Conservation (phyloP, 768 basidiomycete species). For the Mycena chlorophos region DNA sequence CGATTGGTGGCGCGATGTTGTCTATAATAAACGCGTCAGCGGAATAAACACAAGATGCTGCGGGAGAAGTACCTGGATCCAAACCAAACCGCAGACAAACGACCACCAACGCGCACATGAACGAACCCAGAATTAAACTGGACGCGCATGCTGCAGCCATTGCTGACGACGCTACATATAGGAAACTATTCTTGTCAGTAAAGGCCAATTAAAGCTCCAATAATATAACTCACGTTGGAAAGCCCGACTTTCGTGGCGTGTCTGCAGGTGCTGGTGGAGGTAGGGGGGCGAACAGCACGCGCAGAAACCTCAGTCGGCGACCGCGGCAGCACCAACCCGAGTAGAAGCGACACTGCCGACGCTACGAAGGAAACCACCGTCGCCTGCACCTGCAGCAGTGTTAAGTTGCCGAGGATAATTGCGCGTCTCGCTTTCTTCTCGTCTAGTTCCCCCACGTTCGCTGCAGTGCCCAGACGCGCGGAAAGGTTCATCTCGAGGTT, state of each 20-base stretch:
- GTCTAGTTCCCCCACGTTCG: slow-evolving; percentile 92
- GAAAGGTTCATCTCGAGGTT: slow-evolving; percentile 99
- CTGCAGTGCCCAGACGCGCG: slow-evolving; percentile 90
- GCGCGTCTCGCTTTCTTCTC: slow-evolving; percentile 56
- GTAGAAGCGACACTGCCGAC: slow-evolving; percentile 69
- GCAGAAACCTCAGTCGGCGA: slow-evolving; percentile 21
- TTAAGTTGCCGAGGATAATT: slow-evolving; percentile 79
- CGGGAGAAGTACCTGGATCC: slow-evolving; percentile 92
- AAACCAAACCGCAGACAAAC: slow-evolving; percentile 71
- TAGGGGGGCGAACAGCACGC: slow-evolving; percentile 12
- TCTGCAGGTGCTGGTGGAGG: slow-evolving; percentile 14
- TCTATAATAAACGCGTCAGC: slow-evolving; percentile 45
- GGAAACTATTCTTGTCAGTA: slow-evolving; percentile 64
- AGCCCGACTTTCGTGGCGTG: slow-evolving; percentile 32
- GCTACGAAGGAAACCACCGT: slow-evolving; percentile 86
- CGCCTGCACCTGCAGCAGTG: slow-evolving; percentile 91
- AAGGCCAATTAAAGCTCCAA: neutral
- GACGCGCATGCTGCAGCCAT: slow-evolving; percentile 83
- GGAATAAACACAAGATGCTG: neutral
- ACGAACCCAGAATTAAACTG: slow-evolving; percentile 79
- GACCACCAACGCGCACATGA: slow-evolving; percentile 87
- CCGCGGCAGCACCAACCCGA: slow-evolving; percentile 63
- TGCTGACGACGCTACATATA: slow-evolving; percentile 73
- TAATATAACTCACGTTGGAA: slow-evolving; percentile 35
- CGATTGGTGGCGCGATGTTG: slow-evolving; percentile 94